Evolutionary conservation across 495 filamentous ascomycete species (phyloP).

Genomic region (Xylaria nigripes): DNA sequence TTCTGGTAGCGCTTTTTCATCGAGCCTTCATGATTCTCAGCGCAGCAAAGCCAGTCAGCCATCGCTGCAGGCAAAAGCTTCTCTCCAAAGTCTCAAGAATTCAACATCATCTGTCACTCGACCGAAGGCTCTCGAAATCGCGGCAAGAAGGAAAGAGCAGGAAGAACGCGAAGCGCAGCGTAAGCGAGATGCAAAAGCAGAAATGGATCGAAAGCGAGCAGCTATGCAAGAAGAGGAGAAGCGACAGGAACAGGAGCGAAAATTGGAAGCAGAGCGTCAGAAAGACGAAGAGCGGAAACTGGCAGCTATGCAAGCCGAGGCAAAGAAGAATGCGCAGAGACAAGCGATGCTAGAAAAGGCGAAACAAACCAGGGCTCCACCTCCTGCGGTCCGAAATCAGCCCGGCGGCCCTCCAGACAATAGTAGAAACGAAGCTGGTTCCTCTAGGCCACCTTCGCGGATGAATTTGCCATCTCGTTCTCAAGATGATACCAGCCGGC

Average conservation of each 20-base stretch:
- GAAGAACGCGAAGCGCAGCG: slow-evolving; percentile 70
- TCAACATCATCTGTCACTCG: slow-evolving; percentile 53
- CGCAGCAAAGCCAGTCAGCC: slow-evolving; percentile 58
- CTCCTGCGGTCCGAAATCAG: slow-evolving; percentile 42
- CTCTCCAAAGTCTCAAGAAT: slow-evolving; percentile 60
- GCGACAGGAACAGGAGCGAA: slow-evolving; percentile 42
- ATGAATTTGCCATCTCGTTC: slow-evolving; percentile 27
- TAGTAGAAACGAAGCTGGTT: slow-evolving; percentile 22
- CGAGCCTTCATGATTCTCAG: slow-evolving; percentile 50
- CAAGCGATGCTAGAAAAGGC: slow-evolving; percentile 65
- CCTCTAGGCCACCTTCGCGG: slow-evolving; percentile 34
- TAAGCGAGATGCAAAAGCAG: slow-evolving; percentile 70
- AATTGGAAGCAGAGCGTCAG: slow-evolving; percentile 42
- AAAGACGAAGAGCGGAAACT: slow-evolving; percentile 43
- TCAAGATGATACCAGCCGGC: slow-evolving; percentile 32
- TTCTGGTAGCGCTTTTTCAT: slow-evolving; percentile 48
- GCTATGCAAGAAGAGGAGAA: slow-evolving; percentile 51
- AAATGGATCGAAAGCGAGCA: slow-evolving; percentile 67
- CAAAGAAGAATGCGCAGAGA: slow-evolving; percentile 62
- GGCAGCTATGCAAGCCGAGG: slow-evolving; percentile 28
- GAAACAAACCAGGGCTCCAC: slow-evolving; percentile 46
- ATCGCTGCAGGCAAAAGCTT: slow-evolving; percentile 56
- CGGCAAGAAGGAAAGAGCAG: slow-evolving; percentile 70
- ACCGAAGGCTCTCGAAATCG: slow-evolving; percentile 53
- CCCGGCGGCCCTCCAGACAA: slow-evolving; percentile 42